These are phyloP conservation scores for Chytriomyces sp. DNA, from an alignment of 192 early-diverging fungal genomes.

Conservation along the genomic window DNA sequence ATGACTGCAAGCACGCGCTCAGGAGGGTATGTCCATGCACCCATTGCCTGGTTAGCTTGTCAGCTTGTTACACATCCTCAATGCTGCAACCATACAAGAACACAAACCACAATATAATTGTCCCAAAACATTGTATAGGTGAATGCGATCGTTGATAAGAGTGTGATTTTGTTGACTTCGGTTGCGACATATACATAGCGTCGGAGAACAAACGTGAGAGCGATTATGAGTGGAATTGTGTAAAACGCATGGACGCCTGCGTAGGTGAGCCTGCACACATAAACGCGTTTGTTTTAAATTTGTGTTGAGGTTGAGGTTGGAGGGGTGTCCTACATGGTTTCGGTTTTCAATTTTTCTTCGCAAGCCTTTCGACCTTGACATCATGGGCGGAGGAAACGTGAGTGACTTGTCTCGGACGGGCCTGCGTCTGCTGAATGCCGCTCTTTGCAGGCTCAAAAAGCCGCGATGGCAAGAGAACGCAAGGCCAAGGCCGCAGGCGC, in stretches of 20 bases:
- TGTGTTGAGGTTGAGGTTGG: too few relatives aligned
- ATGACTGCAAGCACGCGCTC: slow-evolving; percentile 52
- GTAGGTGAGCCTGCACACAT: slow-evolving; percentile 51
- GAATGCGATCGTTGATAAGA: slow-evolving; percentile 38
- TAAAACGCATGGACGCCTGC: slow-evolving; percentile 53
- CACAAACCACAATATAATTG: slow-evolving; percentile 52
- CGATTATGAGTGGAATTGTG: slow-evolving; percentile 47
- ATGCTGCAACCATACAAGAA: neutral
- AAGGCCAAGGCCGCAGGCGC: slow-evolving; percentile 29
- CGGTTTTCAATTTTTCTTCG: neutral
- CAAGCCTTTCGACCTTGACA: neutral
- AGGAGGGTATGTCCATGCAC: slow-evolving; percentile 53
- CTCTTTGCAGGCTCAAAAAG: slow-evolving; percentile 38
- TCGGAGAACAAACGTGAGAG: slow-evolving; percentile 27
- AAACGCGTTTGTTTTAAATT: too few relatives aligned
- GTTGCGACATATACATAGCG: slow-evolving; percentile 31
- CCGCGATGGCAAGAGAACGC: slow-evolving; percentile 35
- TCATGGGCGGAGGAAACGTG: slow-evolving; percentile 27
- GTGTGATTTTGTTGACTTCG: slow-evolving; percentile 15
- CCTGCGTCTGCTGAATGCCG: neutral
- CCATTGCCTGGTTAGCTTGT: slow-evolving; percentile 18
- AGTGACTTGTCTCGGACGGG: neutral
- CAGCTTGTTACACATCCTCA: neutral
- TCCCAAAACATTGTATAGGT: slow-evolving; percentile 59
- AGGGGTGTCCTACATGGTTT: neutral